Evolutionary conservation across 2,329 filamentous ascomycete genomes (phyloP).

Genomic region (Uncinocarpus reesii): DNA sequence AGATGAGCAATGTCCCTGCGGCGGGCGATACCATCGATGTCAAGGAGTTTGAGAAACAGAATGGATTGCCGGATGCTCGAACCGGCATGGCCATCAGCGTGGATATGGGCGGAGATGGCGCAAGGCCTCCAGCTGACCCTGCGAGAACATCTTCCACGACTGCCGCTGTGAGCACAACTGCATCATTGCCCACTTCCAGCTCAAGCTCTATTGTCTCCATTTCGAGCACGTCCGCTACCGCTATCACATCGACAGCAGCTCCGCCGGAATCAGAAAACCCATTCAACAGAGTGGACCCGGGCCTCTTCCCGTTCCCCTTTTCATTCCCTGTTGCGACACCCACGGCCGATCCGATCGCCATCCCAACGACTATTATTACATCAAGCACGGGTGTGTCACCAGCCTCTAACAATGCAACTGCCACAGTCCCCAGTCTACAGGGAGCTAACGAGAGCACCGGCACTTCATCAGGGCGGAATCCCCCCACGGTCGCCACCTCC

Average conservation of each 20-base stretch:
- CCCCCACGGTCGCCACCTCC: no score
- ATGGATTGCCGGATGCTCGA: conserved; percentile 6
- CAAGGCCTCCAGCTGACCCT: not conserved
- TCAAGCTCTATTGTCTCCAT: no score
- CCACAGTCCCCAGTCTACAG: not conserved
- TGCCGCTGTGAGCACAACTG: no score
- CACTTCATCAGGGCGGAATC: no score
- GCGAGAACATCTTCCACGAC: not conserved
- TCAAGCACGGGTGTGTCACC: not conserved
- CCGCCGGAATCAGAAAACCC: not conserved
- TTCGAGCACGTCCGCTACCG: not conserved
- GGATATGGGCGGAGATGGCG: not conserved
- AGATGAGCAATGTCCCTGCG: not conserved
- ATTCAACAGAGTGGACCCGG: not conserved
- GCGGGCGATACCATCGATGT: conserved; percentile 1
- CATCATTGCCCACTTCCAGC: no score
- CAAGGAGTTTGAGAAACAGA: conserved; percentile 2
- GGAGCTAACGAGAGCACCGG: not conserved
- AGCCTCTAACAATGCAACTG: not conserved
- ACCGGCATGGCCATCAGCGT: conserved; percentile 2
- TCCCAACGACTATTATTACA: not conserved
- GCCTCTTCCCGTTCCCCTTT: not conserved
- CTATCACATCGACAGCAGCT: not conserved
- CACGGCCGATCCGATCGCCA: not conserved
- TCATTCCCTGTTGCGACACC: not conserved